Evolutionary conservation across 192 early-diverging fungal genomes (phyloP), one percentile per base, ranked within the genome.

Genomic region (Backusella westeae): DNA sequence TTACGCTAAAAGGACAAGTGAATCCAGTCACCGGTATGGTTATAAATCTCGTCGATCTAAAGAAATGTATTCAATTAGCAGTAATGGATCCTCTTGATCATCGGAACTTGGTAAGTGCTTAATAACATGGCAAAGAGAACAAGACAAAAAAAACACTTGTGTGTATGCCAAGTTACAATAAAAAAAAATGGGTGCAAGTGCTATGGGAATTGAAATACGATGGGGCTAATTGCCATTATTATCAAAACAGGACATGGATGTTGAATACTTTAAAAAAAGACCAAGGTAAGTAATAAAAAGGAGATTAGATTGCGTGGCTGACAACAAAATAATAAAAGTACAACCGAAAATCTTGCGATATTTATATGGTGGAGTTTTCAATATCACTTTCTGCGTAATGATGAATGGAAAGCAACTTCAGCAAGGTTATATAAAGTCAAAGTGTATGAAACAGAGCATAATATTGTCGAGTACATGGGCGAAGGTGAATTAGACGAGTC

Each of bases 21-120:
- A 85, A 96, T 81, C 88, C 87, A n/a, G 36, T 69, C 9, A 96
- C 93, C 0, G 96, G 95, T 4, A 97, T 98, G 95, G 93, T 98
- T 3, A 87, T 93, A 74, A 96, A 96, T 80, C 82, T 96, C 9
- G 84, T 83, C 0, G 91, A 94, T 42, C 80, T 97, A 76, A 97
- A 97, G 85, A 82, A 88, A 72, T 92, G 88, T 81, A 91, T 98
- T 74, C 85, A 93, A 70, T 46, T 67, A 9, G 85, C 89, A 0
- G 88, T 98, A 34, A 84, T 96, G 81, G 93, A 96, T 63, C 80
- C 88, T 21, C 83, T 96, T 73, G 96, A 98, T 86, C 96, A 98
- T 82, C 88, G 87, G 59, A 94, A 98, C 78, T 72, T 98, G 81
- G 92, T 92, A 88, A 76, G 78, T 67, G 23, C 1, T 21, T 19